Conservation (phyloP, 2,329 filamentous ascomycete species). For the Parascedosporium putredinis region DNA sequence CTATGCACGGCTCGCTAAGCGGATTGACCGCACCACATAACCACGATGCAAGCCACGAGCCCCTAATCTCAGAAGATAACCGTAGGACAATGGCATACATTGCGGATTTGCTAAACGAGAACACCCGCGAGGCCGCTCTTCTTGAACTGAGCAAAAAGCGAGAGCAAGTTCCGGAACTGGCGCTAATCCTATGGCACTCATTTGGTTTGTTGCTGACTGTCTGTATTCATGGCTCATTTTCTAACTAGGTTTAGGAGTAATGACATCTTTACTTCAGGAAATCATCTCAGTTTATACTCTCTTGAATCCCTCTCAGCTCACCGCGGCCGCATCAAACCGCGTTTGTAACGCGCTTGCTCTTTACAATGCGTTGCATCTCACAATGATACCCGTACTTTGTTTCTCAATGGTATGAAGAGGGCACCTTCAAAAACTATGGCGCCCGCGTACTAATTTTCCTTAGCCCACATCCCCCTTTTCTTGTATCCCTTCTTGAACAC, state of each 20-base stretch:
- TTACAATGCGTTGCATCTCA: conserved; percentile 95
- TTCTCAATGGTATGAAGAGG: conserved; percentile 76
- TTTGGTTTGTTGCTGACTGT: conserved; percentile 69
- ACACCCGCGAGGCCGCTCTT: conserved; percentile 78
- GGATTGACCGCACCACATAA: conserved; percentile 32
- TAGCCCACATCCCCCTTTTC: conserved; percentile 87
- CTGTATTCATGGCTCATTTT: too few relatives aligned
- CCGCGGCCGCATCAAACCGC: conserved; percentile 90
- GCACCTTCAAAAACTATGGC: too few relatives aligned
- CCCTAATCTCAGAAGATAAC: conserved; percentile 72
- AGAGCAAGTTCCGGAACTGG: conserved; percentile 93
- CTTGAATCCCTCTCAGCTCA: conserved; percentile 92
- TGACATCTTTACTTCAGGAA: conserved; percentile 94
- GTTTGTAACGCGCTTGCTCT: conserved; percentile 96
- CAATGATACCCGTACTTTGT: conserved; percentile 88
- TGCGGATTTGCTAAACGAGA: conserved; percentile 79
- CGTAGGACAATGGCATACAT: conserved; percentile 87
- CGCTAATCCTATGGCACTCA: conserved; percentile 94
- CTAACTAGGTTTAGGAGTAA: conserved; percentile 77
- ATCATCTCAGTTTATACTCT: conserved; percentile 98
- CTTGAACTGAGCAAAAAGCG: conserved; percentile 97
- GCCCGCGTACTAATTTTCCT: neutral
- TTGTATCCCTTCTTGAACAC: conserved; percentile 98
- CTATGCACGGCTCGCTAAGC: conserved; percentile 20
- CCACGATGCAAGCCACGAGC: conserved; percentile 50